phyloP scores from a whole-genome alignment of 179 eudicot genomes.

The Beta lomatogona region DNA sequence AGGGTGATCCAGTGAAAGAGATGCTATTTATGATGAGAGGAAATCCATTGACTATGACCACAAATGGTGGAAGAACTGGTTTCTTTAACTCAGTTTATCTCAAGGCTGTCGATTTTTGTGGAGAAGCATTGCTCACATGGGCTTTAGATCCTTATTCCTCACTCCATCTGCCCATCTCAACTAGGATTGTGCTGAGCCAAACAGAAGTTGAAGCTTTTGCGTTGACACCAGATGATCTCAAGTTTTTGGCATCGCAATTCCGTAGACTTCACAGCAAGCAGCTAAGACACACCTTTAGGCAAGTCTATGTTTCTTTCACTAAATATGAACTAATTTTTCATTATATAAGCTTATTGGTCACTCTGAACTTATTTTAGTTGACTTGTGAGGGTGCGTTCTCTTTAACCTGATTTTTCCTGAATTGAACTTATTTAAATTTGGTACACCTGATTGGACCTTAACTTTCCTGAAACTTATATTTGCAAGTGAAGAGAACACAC shows the following conservation, averaged over 20 bases:
- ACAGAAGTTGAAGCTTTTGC: constrained; percentile 78
- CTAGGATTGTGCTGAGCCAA: constrained; percentile 58
- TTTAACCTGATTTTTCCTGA: no score
- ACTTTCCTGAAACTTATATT: no score
- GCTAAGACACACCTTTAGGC: constrained; percentile 66
- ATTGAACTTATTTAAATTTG: no score
- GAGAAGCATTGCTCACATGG: constrained; percentile 84
- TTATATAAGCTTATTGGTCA: no score
- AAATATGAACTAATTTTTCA: no score
- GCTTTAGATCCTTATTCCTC: constrained; percentile 67
- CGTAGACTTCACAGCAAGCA: constrained; percentile 71
- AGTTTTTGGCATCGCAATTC: constrained; percentile 63
- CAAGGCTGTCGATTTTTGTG: constrained; percentile 64
- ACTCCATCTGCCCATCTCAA: constrained; percentile 62
- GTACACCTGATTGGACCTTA: no score
- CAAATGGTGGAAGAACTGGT: constrained; percentile 77
- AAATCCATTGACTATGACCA: constrained; percentile 59
- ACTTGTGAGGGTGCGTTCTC: neutral
- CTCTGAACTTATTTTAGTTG: constrained; percentile 19
- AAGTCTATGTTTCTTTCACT: constrained; percentile 6
- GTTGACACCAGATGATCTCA: constrained; percentile 58
- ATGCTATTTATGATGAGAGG: constrained; percentile 77
- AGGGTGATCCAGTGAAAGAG: constrained; percentile 78
- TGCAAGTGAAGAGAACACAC: no score
- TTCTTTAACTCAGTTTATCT: constrained; percentile 61